Evolutionary conservation across 75 land plant genomes (phyloP).

Genomic region (Cryptomeria japonica): DNA sequence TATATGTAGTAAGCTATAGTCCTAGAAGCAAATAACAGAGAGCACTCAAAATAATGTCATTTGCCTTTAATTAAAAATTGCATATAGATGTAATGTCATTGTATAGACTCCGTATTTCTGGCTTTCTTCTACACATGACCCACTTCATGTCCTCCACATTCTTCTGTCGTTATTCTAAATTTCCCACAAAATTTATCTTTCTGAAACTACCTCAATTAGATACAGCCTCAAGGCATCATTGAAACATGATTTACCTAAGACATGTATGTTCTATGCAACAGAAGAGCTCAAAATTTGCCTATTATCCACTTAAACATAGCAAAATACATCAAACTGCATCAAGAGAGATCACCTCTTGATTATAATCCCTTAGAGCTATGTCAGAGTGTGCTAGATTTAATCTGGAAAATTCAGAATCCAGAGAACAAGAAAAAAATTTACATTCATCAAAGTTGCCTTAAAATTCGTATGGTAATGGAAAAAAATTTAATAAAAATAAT

Average conservation of each 20-base stretch:
- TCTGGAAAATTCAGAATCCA: too few species aligned
- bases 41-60: not conserved
- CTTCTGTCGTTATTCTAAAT: not conserved
- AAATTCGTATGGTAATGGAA: too few species aligned
- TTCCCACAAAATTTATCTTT: too few species aligned
- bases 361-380: not conserved
- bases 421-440: too few species aligned
- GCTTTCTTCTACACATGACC: not conserved
- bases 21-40: not conserved
- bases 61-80: not conserved
- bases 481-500: too few species aligned
- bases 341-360: not conserved
- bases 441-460: too few species aligned
- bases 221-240: not conserved
- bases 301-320: not conserved
- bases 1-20: not conserved
- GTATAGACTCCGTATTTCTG: not conserved
- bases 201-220: not conserved
- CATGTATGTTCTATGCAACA: not conserved
- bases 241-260: not conserved
- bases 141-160: not conserved
- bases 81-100: not conserved
- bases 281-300: not conserved
- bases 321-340: not conserved
- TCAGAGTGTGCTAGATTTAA: too few species aligned